A percentile compares a stretch with the other conserved stretches of the same genome.
Conservation (phyloP, 1,284 basidiomycete species). For the Tilletia indica region DNA sequence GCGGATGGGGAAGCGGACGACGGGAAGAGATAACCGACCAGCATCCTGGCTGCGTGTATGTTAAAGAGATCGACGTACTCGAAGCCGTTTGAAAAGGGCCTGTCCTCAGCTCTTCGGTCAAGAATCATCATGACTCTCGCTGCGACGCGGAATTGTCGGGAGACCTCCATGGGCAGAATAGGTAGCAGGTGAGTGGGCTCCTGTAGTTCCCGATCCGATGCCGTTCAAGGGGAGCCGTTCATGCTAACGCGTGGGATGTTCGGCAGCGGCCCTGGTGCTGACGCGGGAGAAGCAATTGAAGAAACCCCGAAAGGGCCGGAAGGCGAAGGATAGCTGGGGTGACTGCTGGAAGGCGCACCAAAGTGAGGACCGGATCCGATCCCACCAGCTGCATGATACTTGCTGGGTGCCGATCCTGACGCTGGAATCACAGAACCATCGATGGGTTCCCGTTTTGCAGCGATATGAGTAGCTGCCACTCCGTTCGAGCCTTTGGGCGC, state of each 20-base stretch:
- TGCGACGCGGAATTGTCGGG: conserved; percentile 3
- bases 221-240: conserved; percentile 17
- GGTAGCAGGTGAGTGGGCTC: background rate
- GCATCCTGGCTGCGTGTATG: too few species aligned
- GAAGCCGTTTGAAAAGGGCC: too few species aligned
- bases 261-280: background rate
- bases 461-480: background rate
- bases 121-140: background rate
- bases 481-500: conserved; percentile 1
- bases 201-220: background rate
- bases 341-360: too few species aligned
- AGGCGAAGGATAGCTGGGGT: too few species aligned
- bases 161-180: conserved; percentile 8
- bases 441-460: background rate
- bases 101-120: background rate
- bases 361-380: too few species aligned
- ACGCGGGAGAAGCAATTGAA: background rate
- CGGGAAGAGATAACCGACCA: too few species aligned
- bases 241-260: conserved; percentile 7
- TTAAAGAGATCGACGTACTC: background rate
- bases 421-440: background rate
- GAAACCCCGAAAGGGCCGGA: background rate
- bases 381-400: too few species aligned
- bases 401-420: too few species aligned
- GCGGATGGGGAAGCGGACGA: too few species aligned